phyloP scores from a whole-genome alignment of 169 alveolate genomes.

The Plasmodium yoelii region DNA sequence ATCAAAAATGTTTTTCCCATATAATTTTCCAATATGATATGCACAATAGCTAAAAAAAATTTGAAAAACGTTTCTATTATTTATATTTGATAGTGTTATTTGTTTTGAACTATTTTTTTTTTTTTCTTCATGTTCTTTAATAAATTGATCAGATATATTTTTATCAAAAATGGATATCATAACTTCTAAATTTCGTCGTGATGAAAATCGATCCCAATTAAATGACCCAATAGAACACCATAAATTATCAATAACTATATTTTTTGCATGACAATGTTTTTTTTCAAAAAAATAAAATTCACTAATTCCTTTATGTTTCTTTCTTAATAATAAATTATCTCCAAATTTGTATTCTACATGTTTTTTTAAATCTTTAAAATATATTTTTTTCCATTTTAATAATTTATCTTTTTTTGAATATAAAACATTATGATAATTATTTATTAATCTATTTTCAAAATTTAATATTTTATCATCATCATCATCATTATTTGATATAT shows the following conservation, averaged over 20 bases:
- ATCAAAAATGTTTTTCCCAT: conserved; percentile 34
- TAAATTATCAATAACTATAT: conserved; percentile 79
- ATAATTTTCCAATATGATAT: conserved; percentile 24
- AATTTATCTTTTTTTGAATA: conserved; percentile 25
- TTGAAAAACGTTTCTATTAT: conserved; percentile 24
- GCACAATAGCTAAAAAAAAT: conserved; percentile 37
- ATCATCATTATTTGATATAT: not conserved
- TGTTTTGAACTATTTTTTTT: not conserved
- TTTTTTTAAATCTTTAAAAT: not conserved
- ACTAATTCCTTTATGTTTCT: conserved; percentile 15
- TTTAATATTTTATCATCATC: not conserved
- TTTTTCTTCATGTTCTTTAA: conserved; percentile 36
- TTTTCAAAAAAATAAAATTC: conserved; percentile 81
- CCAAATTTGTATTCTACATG: conserved; percentile 23
- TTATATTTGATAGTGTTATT: conserved; percentile 18
- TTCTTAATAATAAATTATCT: conserved; percentile 35
- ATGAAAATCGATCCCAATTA: conserved; percentile 85
- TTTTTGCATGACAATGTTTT: conserved; percentile 85
- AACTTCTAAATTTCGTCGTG: conserved; percentile 84
- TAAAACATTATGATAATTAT: not conserved
- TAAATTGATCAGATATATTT: conserved; percentile 20
- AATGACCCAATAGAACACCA: conserved; percentile 86
- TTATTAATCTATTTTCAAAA: too few species aligned
- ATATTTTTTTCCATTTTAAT: too few species aligned
- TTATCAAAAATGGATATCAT: conserved; percentile 79